These are phyloP conservation scores for Phytophthora capsici DNA, from an alignment of 352 stramenopile species.

Conservation along the genomic window DNA sequence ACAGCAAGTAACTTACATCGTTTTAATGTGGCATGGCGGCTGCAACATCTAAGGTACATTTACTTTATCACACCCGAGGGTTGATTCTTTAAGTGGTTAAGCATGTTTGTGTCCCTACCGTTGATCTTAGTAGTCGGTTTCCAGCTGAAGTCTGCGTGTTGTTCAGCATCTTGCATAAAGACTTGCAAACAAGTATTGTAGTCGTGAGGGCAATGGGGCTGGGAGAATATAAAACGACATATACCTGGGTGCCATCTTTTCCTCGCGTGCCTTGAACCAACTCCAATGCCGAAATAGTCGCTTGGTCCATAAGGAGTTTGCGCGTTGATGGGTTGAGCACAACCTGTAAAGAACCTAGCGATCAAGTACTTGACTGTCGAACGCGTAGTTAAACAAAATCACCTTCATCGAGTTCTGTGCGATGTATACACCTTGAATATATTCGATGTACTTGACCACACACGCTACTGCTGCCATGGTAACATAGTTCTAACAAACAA, in stretches of 20 bases:
- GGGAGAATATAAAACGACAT: not conserved
- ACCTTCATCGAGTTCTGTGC: slow-evolving; percentile 85
- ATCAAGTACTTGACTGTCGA: not conserved
- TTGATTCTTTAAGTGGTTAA: not conserved
- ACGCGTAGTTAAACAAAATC: not conserved
- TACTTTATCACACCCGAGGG: slow-evolving; percentile 1
- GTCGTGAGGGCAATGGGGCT: not conserved
- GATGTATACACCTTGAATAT: slow-evolving; percentile 88
- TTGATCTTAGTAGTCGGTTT: slow-evolving; percentile 78
- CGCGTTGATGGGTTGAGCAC: slow-evolving; percentile 75
- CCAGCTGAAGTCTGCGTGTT: slow-evolving; percentile 80
- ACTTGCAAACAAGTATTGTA: slow-evolving; percentile 42
- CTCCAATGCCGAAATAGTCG: slow-evolving; percentile 78
- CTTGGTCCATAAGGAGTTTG: slow-evolving; percentile 85
- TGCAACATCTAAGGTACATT: slow-evolving; percentile 69
- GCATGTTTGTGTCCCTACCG: slow-evolving; percentile 39
- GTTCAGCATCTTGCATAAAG: slow-evolving; percentile 79
- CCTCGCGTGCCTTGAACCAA: slow-evolving; percentile 64
- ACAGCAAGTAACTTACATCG: slow-evolving; percentile 53
- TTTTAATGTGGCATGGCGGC: slow-evolving; percentile 78
- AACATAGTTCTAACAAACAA: slow-evolving; percentile 73
- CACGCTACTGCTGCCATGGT: slow-evolving; percentile 82
- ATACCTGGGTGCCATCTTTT: slow-evolving; percentile 69
- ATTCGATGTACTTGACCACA: slow-evolving; percentile 88
- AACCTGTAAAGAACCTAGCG: slow-evolving; percentile 41